Evolutionary conservation across 805 yeast species (phyloP).

Genomic region (Saitoella complicata): DNA sequence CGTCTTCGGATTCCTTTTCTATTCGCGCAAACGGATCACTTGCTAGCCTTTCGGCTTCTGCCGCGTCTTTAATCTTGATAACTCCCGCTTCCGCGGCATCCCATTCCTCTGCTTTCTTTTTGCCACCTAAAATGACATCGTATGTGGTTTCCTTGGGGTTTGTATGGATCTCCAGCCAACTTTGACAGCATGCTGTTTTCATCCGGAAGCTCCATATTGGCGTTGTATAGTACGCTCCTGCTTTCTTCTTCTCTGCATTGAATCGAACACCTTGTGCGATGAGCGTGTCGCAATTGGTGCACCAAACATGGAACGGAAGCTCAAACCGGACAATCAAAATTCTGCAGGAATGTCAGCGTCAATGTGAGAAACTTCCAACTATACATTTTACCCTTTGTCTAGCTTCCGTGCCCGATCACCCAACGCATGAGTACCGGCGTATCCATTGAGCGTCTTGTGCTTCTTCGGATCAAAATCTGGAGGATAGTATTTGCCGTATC

Average conservation of each 20-base stretch:
- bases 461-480: background rate
- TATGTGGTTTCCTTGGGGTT: slow-evolving; percentile 20
- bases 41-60: background rate
- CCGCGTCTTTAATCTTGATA: background rate
- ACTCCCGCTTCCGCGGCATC: background rate
- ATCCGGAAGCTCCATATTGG: slow-evolving; percentile 18
- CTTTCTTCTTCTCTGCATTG: slow-evolving; percentile 20
- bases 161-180: slow-evolving; percentile 16
- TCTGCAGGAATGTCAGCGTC: background rate
- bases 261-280: slow-evolving; percentile 19
- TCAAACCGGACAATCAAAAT: slow-evolving; percentile 18
- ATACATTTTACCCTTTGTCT: background rate
- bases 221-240: slow-evolving; percentile 18
- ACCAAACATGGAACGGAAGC: slow-evolving; percentile 18
- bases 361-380: background rate
- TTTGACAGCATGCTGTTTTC: slow-evolving; percentile 18
- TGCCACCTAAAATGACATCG: slow-evolving; percentile 14
- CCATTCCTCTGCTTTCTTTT: slow-evolving; percentile 5
- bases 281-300: slow-evolving; percentile 15
- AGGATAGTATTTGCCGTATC: slow-evolving; percentile 5
- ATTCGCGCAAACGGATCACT: background rate
- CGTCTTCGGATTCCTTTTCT: background rate
- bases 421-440: background rate
- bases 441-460: background rate
- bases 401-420: background rate